Conservation (phyloP, 2,329 filamentous ascomycete species). For the Pseudocercospora crystallina region DNA sequence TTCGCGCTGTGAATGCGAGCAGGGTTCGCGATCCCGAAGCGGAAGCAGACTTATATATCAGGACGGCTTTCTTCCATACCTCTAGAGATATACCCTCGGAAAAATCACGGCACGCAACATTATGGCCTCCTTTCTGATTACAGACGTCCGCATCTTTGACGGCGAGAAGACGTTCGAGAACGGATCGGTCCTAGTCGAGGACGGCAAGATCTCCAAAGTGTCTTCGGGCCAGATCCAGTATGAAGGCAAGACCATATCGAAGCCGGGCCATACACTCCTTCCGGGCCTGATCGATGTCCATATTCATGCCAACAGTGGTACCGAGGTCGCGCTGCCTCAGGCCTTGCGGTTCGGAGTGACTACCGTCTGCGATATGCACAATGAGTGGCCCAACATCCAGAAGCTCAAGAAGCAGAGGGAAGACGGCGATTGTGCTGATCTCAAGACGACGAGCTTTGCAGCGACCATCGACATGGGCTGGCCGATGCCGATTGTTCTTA, state of each 20-base stretch:
- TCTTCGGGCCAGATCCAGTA: slow-evolving; percentile 17
- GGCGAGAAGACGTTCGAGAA: slow-evolving; percentile 43
- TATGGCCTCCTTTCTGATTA: slow-evolving; percentile 40
- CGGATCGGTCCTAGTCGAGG: slow-evolving; percentile 43
- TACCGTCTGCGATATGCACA: slow-evolving; percentile 49
- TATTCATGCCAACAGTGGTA: slow-evolving; percentile 47
- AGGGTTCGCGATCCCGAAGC: too few species aligned
- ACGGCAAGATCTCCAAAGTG: slow-evolving; percentile 42
- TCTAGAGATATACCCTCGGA: neutral
- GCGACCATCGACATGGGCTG: slow-evolving; percentile 55
- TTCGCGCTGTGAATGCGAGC: too few species aligned
- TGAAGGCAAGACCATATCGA: slow-evolving; percentile 38
- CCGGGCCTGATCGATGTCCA: slow-evolving; percentile 55
- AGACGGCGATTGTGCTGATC: slow-evolving; percentile 44
- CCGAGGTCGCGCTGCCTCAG: slow-evolving; percentile 43
- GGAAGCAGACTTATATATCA: neutral
- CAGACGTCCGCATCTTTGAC: slow-evolving; percentile 49
- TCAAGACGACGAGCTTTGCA: slow-evolving; percentile 50
- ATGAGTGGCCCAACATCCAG: slow-evolving; percentile 37
- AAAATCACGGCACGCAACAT: neutral
- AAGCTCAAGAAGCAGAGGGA: slow-evolving; percentile 33
- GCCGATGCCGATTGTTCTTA: slow-evolving; percentile 47
- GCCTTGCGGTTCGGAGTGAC: slow-evolving; percentile 52
- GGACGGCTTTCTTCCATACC: slow-evolving; percentile 1
- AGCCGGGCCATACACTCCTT: slow-evolving; percentile 48